These are phyloP conservation scores for Teratosphaeria destructans DNA, from an alignment of 2,329 filamentous ascomycete genomes.

Conservation along the genomic window DNA sequence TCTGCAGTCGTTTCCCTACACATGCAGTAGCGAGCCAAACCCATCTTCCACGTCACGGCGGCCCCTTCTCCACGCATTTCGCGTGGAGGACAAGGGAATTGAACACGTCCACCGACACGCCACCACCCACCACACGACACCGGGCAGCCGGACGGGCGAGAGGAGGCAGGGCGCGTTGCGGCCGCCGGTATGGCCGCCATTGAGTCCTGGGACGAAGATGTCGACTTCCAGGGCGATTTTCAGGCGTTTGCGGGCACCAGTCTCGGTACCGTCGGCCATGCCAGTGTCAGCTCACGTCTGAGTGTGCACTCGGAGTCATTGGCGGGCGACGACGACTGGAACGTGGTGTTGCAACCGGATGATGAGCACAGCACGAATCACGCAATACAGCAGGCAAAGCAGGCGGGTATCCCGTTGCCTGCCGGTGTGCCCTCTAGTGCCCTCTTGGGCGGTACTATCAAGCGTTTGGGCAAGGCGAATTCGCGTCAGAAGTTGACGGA, in stretches of 20 bases:
- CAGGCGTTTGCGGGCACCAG: constrained; percentile 38
- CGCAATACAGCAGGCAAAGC: constrained; percentile 77
- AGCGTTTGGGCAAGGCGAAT: constrained; percentile 59
- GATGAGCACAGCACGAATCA: constrained; percentile 76
- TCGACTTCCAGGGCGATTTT: constrained; percentile 52
- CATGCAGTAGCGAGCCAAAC: background rate
- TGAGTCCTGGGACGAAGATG: constrained; percentile 53
- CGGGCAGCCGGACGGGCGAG: background rate
- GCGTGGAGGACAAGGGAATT: background rate
- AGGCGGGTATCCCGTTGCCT: constrained; percentile 85
- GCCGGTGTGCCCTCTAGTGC: constrained; percentile 79
- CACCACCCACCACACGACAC: background rate
- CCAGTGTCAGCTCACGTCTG: constrained; percentile 63
- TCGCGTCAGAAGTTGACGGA: constrained; percentile 36
- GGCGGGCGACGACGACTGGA: constrained; percentile 69
- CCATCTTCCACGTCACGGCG: background rate
- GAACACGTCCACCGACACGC: background rate
- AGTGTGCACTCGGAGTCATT: constrained; percentile 70
- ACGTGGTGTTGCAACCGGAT: constrained; percentile 72
- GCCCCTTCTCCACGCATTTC: background rate
- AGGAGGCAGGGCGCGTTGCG: background rate
- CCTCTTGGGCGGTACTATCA: constrained; percentile 84
- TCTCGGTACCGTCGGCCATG: constrained; percentile 57
- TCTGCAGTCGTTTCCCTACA: background rate
- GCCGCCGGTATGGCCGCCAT: constrained; percentile 27